These are phyloP conservation scores for Neurospora sp. DNA, from an alignment of 495 filamentous ascomycete species.

Conservation along the genomic window DNA sequence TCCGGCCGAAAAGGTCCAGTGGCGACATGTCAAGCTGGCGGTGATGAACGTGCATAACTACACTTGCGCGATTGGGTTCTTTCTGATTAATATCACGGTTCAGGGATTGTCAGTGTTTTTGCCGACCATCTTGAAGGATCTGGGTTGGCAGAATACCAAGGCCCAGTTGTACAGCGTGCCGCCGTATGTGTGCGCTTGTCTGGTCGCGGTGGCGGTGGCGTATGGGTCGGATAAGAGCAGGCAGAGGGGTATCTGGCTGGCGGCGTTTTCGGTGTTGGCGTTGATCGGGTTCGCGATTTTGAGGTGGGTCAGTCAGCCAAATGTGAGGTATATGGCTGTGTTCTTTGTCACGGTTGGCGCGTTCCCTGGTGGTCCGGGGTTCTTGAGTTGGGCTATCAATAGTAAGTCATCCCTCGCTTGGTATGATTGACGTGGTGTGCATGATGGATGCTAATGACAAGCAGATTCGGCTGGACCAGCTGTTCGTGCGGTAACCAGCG, in stretches of 20 bases:
- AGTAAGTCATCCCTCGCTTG: constrained; percentile 17
- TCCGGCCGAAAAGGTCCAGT: constrained; percentile 26
- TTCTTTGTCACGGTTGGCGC: constrained; percentile 42
- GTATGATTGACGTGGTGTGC: background rate
- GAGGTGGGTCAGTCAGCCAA: constrained; percentile 14
- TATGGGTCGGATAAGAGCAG: constrained; percentile 47
- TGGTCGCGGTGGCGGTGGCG: constrained; percentile 47
- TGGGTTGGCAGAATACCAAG: constrained; percentile 35
- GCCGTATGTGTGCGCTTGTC: constrained; percentile 40
- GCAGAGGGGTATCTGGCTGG: constrained; percentile 52
- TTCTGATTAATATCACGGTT: constrained; percentile 43
- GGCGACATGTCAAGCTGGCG: constrained; percentile 27
- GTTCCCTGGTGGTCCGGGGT: constrained; percentile 43
- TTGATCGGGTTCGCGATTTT: constrained; percentile 31
- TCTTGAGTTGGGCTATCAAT: constrained; percentile 48
- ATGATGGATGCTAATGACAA: background rate
- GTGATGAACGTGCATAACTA: constrained; percentile 36
- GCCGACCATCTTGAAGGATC: constrained; percentile 38
- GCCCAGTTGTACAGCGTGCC: constrained; percentile 43
- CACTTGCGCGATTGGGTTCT: constrained; percentile 37
- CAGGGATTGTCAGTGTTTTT: constrained; percentile 41
- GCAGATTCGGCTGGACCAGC: constrained; percentile 42
- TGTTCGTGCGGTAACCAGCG: constrained; percentile 44
- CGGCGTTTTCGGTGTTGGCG: constrained; percentile 34
- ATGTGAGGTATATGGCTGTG: constrained; percentile 31